Evolutionary conservation across 2,329 filamentous ascomycete genomes (phyloP).

Genomic region (Harringtonia aguacate): DNA sequence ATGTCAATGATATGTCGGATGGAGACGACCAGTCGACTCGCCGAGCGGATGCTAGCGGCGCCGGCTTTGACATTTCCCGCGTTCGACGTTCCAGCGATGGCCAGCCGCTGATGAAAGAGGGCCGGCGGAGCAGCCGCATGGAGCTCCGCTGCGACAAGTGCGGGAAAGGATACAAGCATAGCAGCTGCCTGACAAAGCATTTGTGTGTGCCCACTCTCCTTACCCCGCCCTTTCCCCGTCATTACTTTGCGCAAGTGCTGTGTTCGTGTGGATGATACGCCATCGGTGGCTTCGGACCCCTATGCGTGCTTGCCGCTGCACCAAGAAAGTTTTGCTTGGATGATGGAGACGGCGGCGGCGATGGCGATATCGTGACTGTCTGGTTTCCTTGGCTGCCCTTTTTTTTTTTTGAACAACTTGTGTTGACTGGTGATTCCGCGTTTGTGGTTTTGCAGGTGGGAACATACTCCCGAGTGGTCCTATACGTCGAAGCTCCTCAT

Average conservation of each 20-base stretch:
- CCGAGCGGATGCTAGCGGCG: constrained; percentile 29
- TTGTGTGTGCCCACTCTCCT: constrained; percentile 67
- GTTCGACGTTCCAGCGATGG: constrained; percentile 70
- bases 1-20: constrained; percentile 50
- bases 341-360: background rate
- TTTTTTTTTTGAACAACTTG: background rate
- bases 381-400: background rate
- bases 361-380: background rate
- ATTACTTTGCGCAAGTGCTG: constrained; percentile 1
- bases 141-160: constrained; percentile 96
- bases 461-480: constrained; percentile 97
- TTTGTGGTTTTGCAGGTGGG: constrained; percentile 63
- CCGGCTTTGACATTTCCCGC: constrained; percentile 36
- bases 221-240: constrained; percentile 33
- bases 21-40: constrained; percentile 22
- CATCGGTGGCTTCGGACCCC: background rate
- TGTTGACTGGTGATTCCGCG: constrained; percentile 33
- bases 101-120: constrained; percentile 68
- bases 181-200: constrained; percentile 99
- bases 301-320: background rate
- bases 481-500: constrained; percentile 95
- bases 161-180: constrained; percentile 99
- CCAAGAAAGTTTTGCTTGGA: background rate
- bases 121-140: constrained; percentile 66
- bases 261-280: constrained; percentile 18